Conservation (phyloP, 495 filamentous ascomycete genomes). For the Penicillium parvum region DNA sequence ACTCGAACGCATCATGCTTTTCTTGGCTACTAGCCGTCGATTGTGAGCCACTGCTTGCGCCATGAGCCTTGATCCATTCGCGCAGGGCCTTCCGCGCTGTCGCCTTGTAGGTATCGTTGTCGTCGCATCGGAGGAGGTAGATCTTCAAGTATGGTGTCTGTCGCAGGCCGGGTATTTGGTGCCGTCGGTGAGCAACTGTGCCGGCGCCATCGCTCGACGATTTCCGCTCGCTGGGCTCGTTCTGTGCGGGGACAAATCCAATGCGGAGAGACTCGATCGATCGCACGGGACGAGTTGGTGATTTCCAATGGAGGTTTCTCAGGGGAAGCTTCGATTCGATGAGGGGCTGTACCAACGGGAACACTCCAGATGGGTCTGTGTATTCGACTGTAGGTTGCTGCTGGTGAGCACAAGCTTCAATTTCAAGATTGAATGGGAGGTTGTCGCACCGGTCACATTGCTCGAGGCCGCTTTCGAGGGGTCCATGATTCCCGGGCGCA, state of each 20-base stretch:
- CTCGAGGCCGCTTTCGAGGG: conserved; percentile 43
- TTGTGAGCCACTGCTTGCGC: conserved; percentile 41
- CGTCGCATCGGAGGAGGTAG: conserved; percentile 83
- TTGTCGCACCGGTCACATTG: conserved; percentile 48
- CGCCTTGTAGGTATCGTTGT: conserved; percentile 87
- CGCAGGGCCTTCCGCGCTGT: conserved; percentile 70
- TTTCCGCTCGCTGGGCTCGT: conserved; percentile 29
- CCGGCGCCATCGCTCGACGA: conserved; percentile 33
- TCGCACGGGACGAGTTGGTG: conserved; percentile 79
- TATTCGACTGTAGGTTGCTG: conserved; percentile 51
- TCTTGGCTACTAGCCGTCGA: conserved; percentile 51
- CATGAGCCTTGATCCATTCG: conserved; percentile 85
- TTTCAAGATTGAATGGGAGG: background rate
- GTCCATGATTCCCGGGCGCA: conserved; percentile 42
- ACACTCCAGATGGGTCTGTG: conserved; percentile 84
- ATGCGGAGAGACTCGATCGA: conserved; percentile 91
- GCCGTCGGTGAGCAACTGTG: conserved; percentile 61
- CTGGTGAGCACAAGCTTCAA: conserved; percentile 9
- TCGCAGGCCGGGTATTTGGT: conserved; percentile 92
- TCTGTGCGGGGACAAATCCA: conserved; percentile 63
- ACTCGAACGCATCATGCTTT: conserved; percentile 94
- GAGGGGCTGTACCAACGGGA: conserved; percentile 70
- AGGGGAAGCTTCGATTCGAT: conserved; percentile 77
- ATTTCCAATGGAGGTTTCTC: conserved; percentile 96
- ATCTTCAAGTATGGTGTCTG: conserved; percentile 94